Conservation (phyloP, 2,329 filamentous ascomycete species). For the Sarocladium kiliense region DNA sequence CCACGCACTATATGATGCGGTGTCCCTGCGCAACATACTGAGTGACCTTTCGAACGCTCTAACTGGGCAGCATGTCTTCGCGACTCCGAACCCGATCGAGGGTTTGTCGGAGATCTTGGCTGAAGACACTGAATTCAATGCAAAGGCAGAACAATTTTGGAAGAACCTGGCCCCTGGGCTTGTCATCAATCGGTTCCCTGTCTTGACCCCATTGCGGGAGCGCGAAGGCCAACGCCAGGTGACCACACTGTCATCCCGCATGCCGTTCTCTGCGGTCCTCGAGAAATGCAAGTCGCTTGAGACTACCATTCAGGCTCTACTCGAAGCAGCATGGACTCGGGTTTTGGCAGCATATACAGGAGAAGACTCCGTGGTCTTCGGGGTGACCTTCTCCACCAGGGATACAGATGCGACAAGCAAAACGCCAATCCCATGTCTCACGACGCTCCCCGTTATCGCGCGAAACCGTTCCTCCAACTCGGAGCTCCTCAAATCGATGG, state of each 20-base stretch:
- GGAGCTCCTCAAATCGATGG: slow-evolving; percentile 56
- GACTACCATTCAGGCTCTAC: slow-evolving; percentile 70
- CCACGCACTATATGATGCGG: slow-evolving; percentile 82
- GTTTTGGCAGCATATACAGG: slow-evolving; percentile 73
- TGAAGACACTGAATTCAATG: slow-evolving; percentile 14
- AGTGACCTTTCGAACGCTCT: slow-evolving; percentile 43
- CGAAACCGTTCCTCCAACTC: slow-evolving; percentile 47
- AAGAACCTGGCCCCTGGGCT: slow-evolving; percentile 42
- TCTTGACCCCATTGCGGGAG: slow-evolving; percentile 59
- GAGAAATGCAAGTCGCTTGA: slow-evolving; percentile 46
- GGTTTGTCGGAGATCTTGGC: neutral
- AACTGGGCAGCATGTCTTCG: slow-evolving; percentile 11
- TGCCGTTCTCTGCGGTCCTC: slow-evolving; percentile 44
- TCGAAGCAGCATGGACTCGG: slow-evolving; percentile 74
- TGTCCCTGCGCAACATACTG: slow-evolving; percentile 63
- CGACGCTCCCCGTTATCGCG: slow-evolving; percentile 71
- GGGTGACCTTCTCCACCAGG: slow-evolving; percentile 73
- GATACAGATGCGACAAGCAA: slow-evolving; percentile 53
- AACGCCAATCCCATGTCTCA: slow-evolving; percentile 72
- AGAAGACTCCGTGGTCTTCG: slow-evolving; percentile 70
- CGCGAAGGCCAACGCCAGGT: slow-evolving; percentile 25
- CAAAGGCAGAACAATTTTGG: slow-evolving; percentile 57
- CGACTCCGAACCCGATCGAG: neutral
- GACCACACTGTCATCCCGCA: slow-evolving; percentile 28
- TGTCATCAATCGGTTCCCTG: slow-evolving; percentile 67